Conservation (phyloP, 1,139 yeast species). For the Debaryomyces sp. region DNA sequence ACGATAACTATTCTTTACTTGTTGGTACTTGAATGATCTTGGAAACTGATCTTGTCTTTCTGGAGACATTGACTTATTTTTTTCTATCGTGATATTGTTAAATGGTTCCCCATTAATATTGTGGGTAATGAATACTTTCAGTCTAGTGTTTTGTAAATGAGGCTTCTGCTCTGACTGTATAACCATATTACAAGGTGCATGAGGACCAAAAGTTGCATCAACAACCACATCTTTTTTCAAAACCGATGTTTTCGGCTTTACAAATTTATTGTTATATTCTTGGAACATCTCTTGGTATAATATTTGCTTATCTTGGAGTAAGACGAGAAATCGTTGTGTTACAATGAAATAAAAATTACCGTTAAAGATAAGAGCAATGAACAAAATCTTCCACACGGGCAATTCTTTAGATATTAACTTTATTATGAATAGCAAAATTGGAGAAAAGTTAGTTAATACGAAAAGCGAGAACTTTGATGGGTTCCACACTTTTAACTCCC, state of each 20-base stretch:
- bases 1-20: neutral
- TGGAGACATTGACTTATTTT: constrained; percentile 4
- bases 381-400: constrained; percentile 38
- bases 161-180: constrained; percentile 35
- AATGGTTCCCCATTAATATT: constrained; percentile 44
- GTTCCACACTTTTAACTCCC: constrained; percentile 62
- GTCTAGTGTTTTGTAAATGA: constrained; percentile 33
- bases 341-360: constrained; percentile 42
- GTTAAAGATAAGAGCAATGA: constrained; percentile 42
- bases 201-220: constrained; percentile 57
- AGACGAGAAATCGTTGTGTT: constrained; percentile 43
- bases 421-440: constrained; percentile 46
- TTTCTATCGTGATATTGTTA: constrained; percentile 15
- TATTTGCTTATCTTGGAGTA: constrained; percentile 61
- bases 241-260: constrained; percentile 60
- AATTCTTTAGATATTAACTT: constrained; percentile 35
- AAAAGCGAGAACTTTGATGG: constrained; percentile 56
- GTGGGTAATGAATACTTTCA: constrained; percentile 49
- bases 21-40: constrained; percentile 4
- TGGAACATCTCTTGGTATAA: constrained; percentile 62
- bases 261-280: constrained; percentile 67
- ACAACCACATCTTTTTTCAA: constrained; percentile 63
- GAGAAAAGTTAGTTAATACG: constrained; percentile 58
- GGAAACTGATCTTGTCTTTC: constrained; percentile 5
- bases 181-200: constrained; percentile 23